These are phyloP conservation scores for Ophiocordyceps camponoti-leonardi DNA, from an alignment of 2,329 filamentous ascomycete genomes.

Conservation along the genomic window DNA sequence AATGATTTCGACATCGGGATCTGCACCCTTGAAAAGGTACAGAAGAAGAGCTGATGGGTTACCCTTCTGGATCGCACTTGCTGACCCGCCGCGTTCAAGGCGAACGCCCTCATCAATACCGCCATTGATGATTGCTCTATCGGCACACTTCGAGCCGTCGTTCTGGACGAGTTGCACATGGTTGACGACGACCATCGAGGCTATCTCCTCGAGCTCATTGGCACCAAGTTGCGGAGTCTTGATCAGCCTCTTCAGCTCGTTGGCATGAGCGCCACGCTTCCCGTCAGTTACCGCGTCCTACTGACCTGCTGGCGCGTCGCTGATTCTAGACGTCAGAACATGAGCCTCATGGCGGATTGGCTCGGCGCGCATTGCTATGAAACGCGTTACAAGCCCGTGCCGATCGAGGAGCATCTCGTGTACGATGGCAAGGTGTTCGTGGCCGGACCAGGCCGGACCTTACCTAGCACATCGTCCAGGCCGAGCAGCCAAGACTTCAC, in stretches of 20 bases:
- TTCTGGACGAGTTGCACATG: slow-evolving; percentile 72
- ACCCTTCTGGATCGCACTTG: not conserved
- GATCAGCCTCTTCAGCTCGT: slow-evolving; percentile 52
- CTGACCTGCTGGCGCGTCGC: not conserved
- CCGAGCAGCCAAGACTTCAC: slow-evolving; percentile 19
- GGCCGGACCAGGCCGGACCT: slow-evolving; percentile 33
- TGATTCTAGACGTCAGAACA: slow-evolving; percentile 34
- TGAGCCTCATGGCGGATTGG: slow-evolving; percentile 51
- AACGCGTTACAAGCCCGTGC: slow-evolving; percentile 57
- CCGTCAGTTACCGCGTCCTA: slow-evolving; percentile 25
- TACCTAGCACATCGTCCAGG: slow-evolving; percentile 40
- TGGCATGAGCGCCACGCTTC: slow-evolving; percentile 66
- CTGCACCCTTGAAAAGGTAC: slow-evolving; percentile 60
- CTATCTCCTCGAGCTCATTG: slow-evolving; percentile 58
- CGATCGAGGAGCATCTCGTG: slow-evolving; percentile 58
- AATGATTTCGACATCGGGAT: slow-evolving; percentile 61
- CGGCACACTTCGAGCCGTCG: slow-evolving; percentile 45
- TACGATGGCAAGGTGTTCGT: slow-evolving; percentile 53
- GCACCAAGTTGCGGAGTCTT: slow-evolving; percentile 54
- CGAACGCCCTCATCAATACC: slow-evolving; percentile 55
- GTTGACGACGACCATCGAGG: slow-evolving; percentile 60
- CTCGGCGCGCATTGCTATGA: slow-evolving; percentile 54
- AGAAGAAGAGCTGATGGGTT: not conserved
- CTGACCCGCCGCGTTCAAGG: slow-evolving; percentile 24
- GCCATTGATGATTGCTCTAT: slow-evolving; percentile 56